phyloP scores from a whole-genome alignment of 2,329 filamentous ascomycete genomes.

The Penicillium sclerotiorum region DNA sequence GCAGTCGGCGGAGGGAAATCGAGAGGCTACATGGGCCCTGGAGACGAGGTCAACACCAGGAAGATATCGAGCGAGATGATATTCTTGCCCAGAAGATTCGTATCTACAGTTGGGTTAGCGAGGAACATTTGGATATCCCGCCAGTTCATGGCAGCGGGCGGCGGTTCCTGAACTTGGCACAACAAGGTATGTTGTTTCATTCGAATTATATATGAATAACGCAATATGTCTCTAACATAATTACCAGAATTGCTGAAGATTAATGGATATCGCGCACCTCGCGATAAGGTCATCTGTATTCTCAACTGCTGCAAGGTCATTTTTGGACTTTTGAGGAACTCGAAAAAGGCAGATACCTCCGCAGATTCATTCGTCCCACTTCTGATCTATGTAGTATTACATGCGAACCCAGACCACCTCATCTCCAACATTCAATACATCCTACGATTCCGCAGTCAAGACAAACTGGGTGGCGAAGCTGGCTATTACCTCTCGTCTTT shows the following conservation, averaged over 20 bases:
- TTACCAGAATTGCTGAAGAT: conserved; percentile 86
- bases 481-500: conserved; percentile 97
- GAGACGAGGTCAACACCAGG: conserved; percentile 92
- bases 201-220: too few species aligned
- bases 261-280: conserved; percentile 91
- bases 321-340: conserved; percentile 88
- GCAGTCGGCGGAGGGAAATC: conserved; percentile 68
- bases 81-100: conserved; percentile 95
- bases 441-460: conserved; percentile 92
- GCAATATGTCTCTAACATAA: too few species aligned
- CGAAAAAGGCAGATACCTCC: conserved; percentile 83
- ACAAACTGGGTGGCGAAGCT: conserved; percentile 95
- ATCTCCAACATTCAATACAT: conserved; percentile 99
- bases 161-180: conserved; percentile 84
- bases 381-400: conserved; percentile 92
- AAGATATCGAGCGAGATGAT: conserved; percentile 95
- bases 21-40: conserved; percentile 75
- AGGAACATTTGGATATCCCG: conserved; percentile 91
- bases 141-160: conserved; percentile 81
- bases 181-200: conserved; percentile 72
- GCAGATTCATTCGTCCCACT: conserved; percentile 95
- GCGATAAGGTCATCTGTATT: conserved; percentile 98
- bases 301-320: conserved; percentile 99
- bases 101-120: conserved; percentile 92
- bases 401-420: conserved; percentile 91